Conservation (phyloP, 305 asterid genomes). For the Stenogyne calaminthoides region DNA sequence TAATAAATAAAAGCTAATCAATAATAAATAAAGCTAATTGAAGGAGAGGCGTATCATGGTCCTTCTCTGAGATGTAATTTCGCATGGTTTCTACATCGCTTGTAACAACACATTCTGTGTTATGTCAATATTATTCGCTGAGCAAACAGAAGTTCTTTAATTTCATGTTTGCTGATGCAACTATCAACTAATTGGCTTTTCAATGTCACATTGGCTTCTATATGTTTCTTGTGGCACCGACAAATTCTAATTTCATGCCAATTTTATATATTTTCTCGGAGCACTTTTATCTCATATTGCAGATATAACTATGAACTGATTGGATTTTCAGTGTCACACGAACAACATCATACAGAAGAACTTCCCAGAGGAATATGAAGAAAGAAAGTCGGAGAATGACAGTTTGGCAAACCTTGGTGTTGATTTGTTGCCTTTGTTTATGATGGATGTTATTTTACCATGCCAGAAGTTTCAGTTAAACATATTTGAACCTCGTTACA, state of each 20-base stretch:
- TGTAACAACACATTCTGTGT: not conserved
- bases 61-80: constrained; percentile 10
- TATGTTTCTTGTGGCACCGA: not conserved
- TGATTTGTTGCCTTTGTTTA: constrained; percentile 86
- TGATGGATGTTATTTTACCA: constrained; percentile 86
- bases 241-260: not conserved
- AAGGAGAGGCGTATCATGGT: too few relatives aligned
- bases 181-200: not conserved
- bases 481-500: constrained; percentile 92
- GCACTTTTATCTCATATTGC: constrained; percentile 2
- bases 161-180: not conserved
- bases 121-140: not conserved
- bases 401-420: constrained; percentile 61
- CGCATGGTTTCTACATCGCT: not conserved
- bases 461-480: constrained; percentile 90
- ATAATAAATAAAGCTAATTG: too few relatives aligned
- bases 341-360: constrained; percentile 80
- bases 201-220: not conserved
- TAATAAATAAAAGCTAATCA: too few relatives aligned
- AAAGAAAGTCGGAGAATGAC: constrained; percentile 71
- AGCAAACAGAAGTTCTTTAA: not conserved
- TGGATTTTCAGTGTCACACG: constrained; percentile 73
- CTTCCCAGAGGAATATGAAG: constrained; percentile 83
- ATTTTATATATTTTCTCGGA: not conserved
- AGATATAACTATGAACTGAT: constrained; percentile 23